Base-by-base conservation (phyloP, 1,284 basidiomycete genomes). In the Laetiporus sulphureus region DNA sequence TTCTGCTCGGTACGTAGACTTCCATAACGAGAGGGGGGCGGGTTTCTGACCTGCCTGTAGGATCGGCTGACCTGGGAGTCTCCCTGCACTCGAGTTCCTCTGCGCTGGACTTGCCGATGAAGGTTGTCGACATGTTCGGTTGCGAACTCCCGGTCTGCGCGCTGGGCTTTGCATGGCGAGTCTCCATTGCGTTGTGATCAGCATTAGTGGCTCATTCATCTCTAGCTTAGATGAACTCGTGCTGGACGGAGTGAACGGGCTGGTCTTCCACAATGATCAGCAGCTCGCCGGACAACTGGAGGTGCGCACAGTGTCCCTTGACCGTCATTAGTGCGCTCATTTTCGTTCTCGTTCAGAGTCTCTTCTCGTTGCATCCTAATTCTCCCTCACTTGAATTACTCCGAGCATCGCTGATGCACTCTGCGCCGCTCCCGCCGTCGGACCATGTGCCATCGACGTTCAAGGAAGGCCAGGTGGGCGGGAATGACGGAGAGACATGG, bases 91-190 rank as follows among this genome's bases (percentile, higher is more conserved):
- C 83, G 13, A 92, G 89, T 59, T 93, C 90, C 1, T 95, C 91
- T 0, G 88, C 79, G 0, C 66, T 95, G 34, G 96, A 99, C 63
- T 69, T 99, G 40, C 96, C 96, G 2, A 99, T 99, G 96, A 99
- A 99, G 64, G 84, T 99, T 7, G 94, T 99, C 2, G 96, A 99
- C 62, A 98, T 99, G 96, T 96, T 99, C 63, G 96, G 96, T 0
- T 98, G 93, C 52, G 85, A 82, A 2, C 68, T 97, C 39, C 94
- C 94, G 0, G 96, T 98, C 3, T 88, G 94, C 49, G 94, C 96
- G 1, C 71, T 93, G 6, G 73, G 83, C 32, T 99, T 97, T 59
- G 68, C 72, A 29, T 96, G 88, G 91, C 91, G 50, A 24, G 79
- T 51, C 23, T 34, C 31, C 35, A 38, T 2, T 13, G 11, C 3